These are phyloP conservation scores for Citropsis articulata DNA, from an alignment of 345 rosid species.

Conservation along the genomic window DNA sequence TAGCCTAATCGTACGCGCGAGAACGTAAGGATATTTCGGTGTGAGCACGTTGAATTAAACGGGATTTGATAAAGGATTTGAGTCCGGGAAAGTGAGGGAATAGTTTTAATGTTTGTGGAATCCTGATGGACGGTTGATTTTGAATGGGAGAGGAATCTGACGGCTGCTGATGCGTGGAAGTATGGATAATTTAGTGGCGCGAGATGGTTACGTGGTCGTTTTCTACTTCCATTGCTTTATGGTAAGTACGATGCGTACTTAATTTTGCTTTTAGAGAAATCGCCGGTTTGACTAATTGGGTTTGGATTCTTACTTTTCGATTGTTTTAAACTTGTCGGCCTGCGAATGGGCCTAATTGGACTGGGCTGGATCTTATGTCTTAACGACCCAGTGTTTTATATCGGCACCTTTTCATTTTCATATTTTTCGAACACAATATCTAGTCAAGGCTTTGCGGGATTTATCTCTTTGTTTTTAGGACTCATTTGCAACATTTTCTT, in stretches of 20 bases:
- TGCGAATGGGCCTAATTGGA: neutral
- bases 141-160: neutral
- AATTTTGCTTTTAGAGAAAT: too few relatives aligned
- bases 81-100: slow-evolving; percentile 12
- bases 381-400: too few relatives aligned
- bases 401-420: too few relatives aligned
- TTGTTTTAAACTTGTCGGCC: neutral
- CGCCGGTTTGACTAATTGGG: neutral
- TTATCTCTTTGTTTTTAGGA: too few relatives aligned
- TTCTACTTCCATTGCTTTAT: neutral
- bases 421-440: too few relatives aligned
- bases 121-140: neutral
- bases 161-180: neutral
- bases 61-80: slow-evolving; percentile 26
- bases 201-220: neutral
- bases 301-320: neutral
- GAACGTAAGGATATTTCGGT: neutral
- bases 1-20: neutral
- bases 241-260: slow-evolving; percentile 9
- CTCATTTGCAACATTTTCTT: too few relatives aligned
- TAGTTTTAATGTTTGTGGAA: neutral
- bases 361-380: neutral
- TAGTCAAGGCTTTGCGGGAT: too few relatives aligned
- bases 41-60: neutral
- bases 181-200: neutral